Conservation (phyloP, 1,284 basidiomycete genomes). For the Pseudozyma flocculosa region DNA sequence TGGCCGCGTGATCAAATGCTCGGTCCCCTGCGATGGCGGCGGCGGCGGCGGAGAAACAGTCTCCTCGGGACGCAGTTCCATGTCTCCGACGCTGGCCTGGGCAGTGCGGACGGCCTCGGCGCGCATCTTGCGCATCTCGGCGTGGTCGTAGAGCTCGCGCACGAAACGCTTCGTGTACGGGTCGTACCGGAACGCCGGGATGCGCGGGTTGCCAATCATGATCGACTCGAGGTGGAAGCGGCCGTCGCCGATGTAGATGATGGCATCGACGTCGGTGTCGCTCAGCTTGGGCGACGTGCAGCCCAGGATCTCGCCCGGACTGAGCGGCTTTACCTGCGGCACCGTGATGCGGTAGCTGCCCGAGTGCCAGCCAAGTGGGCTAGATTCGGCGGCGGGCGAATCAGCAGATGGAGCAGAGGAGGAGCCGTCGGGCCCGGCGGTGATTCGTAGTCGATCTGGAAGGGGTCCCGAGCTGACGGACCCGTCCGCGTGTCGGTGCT, state of each 20-base stretch:
- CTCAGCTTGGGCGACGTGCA: slow-evolving; percentile 83
- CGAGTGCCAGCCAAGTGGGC: no score
- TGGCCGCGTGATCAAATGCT: no score
- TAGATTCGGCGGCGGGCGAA: no score
- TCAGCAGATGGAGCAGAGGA: no score
- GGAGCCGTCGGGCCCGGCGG: slow-evolving; percentile 6
- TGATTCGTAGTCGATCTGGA: slow-evolving; percentile 19
- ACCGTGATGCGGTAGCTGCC: slow-evolving; percentile 61
- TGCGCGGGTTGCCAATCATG: slow-evolving; percentile 97
- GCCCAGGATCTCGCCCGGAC: slow-evolving; percentile 93
- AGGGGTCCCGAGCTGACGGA: slow-evolving; percentile 10
- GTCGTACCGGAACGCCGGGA: slow-evolving; percentile 96
- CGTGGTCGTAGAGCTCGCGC: slow-evolving; percentile 85
- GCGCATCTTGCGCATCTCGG: slow-evolving; percentile 73
- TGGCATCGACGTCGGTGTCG: slow-evolving; percentile 44
- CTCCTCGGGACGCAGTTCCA: slow-evolving; percentile 18
- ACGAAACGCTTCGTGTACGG: slow-evolving; percentile 98
- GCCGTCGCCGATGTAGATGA: slow-evolving; percentile 86
- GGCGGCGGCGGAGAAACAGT: no score
- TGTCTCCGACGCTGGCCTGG: slow-evolving; percentile 28
- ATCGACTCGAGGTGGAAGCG: slow-evolving; percentile 97
- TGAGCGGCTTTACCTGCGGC: slow-evolving; percentile 88
- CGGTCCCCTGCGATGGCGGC: no score
- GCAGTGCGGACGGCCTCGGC: slow-evolving; percentile 71
- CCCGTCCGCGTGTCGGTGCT: slow-evolving; percentile 23